Evolutionary conservation across 2,329 filamentous ascomycete species (phyloP), one percentile per base, ranked within the genome.

Genomic region (Botrytis fabae): DNA sequence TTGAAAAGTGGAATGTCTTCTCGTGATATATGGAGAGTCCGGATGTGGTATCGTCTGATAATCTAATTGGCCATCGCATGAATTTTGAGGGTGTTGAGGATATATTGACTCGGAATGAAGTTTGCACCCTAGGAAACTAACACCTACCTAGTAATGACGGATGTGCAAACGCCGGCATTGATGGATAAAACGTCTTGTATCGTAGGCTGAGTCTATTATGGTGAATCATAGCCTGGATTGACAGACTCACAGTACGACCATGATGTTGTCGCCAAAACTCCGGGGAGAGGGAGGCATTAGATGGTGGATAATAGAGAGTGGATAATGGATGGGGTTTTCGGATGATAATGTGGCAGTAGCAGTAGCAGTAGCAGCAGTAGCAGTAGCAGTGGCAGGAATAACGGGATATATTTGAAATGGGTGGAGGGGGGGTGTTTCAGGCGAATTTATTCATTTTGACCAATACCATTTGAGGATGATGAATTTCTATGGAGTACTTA

Each of bases 401-500:
- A 57, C 35, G 20, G 44, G 54, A 46, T 28, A 38, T 54, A 57
- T 54, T 65, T 66, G 70, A 71, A 40, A 66, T 48, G 48, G 70
- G 40, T 54, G 25, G 25, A 54, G 51, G 51, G 51, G 51, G 70
- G 25, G 54, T 71, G 70, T 71, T 60, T 71, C 70, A 71, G 70
- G 70, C 61, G 61, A 71, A 59, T 42, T 32, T 40, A 68, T 68
- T 51, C 48, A 32, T 32, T n/a, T 35, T 22, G 35, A 40, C 69
- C 57, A 70, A 63, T 63, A 46, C 38, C 16, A 44, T 54, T 62
- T 10, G 59, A 62, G 60, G n/a, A 25, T 2, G n/a, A 40, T n/a
- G 35, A 4, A 18, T n/a, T 40, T 42, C 22, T 62, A 62, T n/a
- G 38, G 35, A 40, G 35, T 40, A n/a, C 51, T 40, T 42, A 46